Base-by-base conservation (phyloP, 2,329 filamentous ascomycete genomes). In the Scolecobasidium constrictum region DNA sequence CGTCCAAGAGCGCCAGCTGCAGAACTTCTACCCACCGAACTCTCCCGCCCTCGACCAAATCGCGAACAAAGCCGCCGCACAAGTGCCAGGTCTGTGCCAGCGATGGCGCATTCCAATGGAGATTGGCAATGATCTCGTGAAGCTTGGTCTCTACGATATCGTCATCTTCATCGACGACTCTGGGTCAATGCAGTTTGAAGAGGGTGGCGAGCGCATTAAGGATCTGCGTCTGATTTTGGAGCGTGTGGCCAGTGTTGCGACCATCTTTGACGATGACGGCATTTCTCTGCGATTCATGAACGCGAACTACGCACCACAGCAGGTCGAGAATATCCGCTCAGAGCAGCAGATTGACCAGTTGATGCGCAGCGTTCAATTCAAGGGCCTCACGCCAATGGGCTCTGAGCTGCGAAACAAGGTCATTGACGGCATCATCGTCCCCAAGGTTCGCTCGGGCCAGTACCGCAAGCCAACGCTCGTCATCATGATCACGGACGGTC, bases 261-360 rank as follows among this genome's bases (percentile, higher is more conserved):
- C 77, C 3, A 69, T 81, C n/a, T 83, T 83, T 52, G 78, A 83
- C 49, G 66, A 76, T 23, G 78, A 83, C 52, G 79, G 78, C 34
- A 78, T 83, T 48, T 73, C 73, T 20, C 62, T 83, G 31, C 77
- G 78, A 36, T 83, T 82, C 66, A 82, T 83, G 78, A 83, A 83
- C 62, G 50, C 49, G 23, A 48, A 16, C 43, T 50, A 21, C 53
- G 53, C 33, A 12, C 53, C 55, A n/a, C 59, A 67, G 42, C 56
- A 64, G 35, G 56, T 66, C 23, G 73, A 80, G 50, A 65, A 70
- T 43, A 75, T 82, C 48, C 68, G 66, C 35, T 71, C 56, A 41
- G 71, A 75, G 45, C 65, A 69, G 39, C 74, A 82, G 52, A 71
- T 81, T 34, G 67, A 76, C 42, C 62, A 67, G 43, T 64, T 82